Evolutionary conservation across 1,139 yeast genomes (phyloP).

Genomic region (Arxiozyma bovina): DNA sequence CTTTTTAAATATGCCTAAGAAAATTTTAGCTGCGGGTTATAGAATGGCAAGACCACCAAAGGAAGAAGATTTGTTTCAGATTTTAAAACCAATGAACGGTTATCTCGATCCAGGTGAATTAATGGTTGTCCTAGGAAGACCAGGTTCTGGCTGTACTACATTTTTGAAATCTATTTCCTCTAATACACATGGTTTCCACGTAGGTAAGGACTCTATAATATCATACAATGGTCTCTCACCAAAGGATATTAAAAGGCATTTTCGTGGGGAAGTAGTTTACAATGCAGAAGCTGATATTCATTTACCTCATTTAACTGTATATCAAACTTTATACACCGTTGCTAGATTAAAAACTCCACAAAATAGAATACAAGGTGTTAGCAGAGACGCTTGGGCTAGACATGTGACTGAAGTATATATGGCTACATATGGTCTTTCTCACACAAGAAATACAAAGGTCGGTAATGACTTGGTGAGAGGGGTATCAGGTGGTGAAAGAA

Average conservation of each 20-base stretch:
- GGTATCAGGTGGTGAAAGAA: conserved; percentile 15
- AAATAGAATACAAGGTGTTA: conserved; percentile 52
- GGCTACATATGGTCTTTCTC: conserved; percentile 67
- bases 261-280: conserved; percentile 63
- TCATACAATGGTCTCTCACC: conserved; percentile 45
- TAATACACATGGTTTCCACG: conserved; percentile 62
- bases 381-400: conserved; percentile 49
- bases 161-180: conserved; percentile 61
- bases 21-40: conserved; percentile 13
- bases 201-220: conserved; percentile 44
- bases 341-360: conserved; percentile 58
- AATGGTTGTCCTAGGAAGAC: conserved; percentile 71
- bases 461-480: conserved; percentile 13
- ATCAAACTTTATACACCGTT: conserved; percentile 59
- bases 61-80: conserved; percentile 38
- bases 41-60: conserved; percentile 19
- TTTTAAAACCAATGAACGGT: conserved; percentile 61
- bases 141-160: conserved; percentile 82
- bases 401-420: conserved; percentile 58
- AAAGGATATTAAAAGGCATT: conserved; percentile 41
- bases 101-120: conserved; percentile 61
- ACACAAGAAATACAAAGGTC: conserved; percentile 47
- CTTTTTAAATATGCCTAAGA: conserved; percentile 44
- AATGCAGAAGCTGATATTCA: conserved; percentile 58
- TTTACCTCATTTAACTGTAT: conserved; percentile 40